Percentiles rank a stretch among this genome's conserved stretches.
These are phyloP conservation scores for Claviceps citrina DNA, from an alignment of 2,329 filamentous ascomycete genomes.

Conservation along the genomic window DNA sequence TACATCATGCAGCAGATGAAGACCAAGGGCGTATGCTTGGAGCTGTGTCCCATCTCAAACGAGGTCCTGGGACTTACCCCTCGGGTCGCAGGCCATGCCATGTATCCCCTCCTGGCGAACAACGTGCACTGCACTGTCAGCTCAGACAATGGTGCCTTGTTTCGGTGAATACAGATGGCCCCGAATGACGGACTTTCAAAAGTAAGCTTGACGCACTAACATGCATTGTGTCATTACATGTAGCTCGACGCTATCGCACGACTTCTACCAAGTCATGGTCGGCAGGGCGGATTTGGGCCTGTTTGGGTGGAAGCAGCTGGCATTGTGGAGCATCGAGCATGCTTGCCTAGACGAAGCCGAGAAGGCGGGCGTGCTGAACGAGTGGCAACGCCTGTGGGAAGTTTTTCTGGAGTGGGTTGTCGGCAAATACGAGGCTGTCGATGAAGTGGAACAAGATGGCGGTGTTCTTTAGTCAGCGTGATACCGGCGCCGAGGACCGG, in stretches of 20 bases:
- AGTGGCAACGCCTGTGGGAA: constrained; percentile 43
- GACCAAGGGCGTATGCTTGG: constrained; percentile 49
- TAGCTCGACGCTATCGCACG: constrained; percentile 56
- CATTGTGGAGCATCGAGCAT: constrained; percentile 47
- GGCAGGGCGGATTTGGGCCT: constrained; percentile 52
- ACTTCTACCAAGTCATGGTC: constrained; percentile 64
- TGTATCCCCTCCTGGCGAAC: constrained; percentile 54
- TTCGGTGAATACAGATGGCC: constrained; percentile 32
- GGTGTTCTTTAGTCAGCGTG: too few relatives aligned
- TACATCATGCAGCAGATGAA: constrained; percentile 52
- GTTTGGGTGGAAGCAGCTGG: constrained; percentile 55
- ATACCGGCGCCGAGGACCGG: too few relatives aligned
- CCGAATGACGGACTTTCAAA: not conserved
- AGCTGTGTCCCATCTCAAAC: constrained; percentile 64
- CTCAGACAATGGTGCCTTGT: constrained; percentile 61
- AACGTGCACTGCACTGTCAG: constrained; percentile 60
- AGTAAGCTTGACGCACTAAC: not conserved
- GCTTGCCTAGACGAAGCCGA: constrained; percentile 35
- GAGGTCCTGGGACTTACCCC: constrained; percentile 57
- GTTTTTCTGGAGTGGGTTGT: constrained; percentile 40
- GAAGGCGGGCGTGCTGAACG: constrained; percentile 18
- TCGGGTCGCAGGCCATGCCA: constrained; percentile 47
- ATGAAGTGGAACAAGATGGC: constrained; percentile 3
- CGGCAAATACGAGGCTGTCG: constrained; percentile 20
- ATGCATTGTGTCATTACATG: not conserved